A percentile compares a stretch with the other conserved stretches of the same genome.
Conservation (phyloP, 306 rosid species). For the Corylus americana region DNA sequence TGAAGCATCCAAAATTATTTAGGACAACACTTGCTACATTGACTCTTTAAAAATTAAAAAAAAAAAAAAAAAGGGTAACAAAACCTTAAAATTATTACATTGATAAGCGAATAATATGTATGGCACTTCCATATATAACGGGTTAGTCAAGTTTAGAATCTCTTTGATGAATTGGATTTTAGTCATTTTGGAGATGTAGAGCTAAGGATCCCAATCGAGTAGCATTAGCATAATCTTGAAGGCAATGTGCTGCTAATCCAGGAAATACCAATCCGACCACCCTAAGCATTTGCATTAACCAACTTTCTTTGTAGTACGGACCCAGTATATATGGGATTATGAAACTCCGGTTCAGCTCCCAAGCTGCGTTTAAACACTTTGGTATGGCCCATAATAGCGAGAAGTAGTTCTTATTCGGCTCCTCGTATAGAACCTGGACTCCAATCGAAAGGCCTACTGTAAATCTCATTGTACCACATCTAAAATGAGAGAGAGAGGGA, state of each 20-base stretch:
- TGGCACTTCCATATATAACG: not conserved
- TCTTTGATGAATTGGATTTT: not conserved
- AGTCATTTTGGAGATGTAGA: not conserved
- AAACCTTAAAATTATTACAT: no score
- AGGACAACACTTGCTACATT: no score
- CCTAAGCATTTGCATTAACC: slow-evolving; percentile 49
- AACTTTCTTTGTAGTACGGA: slow-evolving; percentile 38
- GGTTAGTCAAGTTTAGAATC: slow-evolving; percentile 31
- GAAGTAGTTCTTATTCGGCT: slow-evolving; percentile 81
- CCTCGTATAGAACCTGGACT: slow-evolving; percentile 53
- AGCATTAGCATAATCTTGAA: slow-evolving; percentile 55
- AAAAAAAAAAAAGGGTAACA: no score
- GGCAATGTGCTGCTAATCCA: slow-evolving; percentile 59
- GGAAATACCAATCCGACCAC: slow-evolving; percentile 62
- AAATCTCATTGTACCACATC: no score
- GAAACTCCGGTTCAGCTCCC: slow-evolving; percentile 73
- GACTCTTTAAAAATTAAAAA: no score
- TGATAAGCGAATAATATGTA: no score
- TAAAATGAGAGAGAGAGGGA: not conserved
- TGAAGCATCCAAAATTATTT: no score
- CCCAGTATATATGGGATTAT: slow-evolving; percentile 48
- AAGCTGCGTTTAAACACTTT: slow-evolving; percentile 48
- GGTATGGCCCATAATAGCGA: slow-evolving; percentile 56
- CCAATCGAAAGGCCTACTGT: not conserved
- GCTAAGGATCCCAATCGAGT: slow-evolving; percentile 47